A percentile compares a stretch with the other conserved stretches of the same genome.
phyloP scores from a whole-genome alignment of 768 basidiomycete genomes.

The Grammothele lineata region DNA sequence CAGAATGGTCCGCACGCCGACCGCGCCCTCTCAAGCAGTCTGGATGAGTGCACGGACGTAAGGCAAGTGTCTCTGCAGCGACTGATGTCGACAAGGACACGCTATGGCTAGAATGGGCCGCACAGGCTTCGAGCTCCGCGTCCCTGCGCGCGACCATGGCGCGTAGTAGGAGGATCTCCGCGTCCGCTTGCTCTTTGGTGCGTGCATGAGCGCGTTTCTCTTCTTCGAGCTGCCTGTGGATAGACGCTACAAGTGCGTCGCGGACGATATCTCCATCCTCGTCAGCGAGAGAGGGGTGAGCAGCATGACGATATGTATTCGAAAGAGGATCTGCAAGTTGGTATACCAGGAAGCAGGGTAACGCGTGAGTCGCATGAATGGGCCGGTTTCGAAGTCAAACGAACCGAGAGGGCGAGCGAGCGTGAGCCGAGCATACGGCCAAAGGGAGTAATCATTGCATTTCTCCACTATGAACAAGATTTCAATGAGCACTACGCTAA shows the following conservation, averaged over 20 bases:
- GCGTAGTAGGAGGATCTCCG: constrained; percentile 40
- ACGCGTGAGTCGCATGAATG: too few relatives aligned
- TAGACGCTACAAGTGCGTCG: constrained; percentile 33
- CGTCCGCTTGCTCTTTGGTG: constrained; percentile 37
- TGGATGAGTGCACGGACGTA: too few relatives aligned
- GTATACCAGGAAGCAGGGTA: too few relatives aligned
- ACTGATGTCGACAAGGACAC: neutral
- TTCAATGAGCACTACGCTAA: too few relatives aligned
- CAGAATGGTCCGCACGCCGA: too few relatives aligned
- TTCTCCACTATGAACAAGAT: constrained; percentile 35
- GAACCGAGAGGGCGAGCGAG: constrained; percentile 41
- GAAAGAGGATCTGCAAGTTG: too few relatives aligned
- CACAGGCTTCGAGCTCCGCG: constrained; percentile 43
- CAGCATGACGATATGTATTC: too few relatives aligned
- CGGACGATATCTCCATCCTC: constrained; percentile 26
- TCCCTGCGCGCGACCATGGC: constrained; percentile 57
- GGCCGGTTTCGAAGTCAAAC: too few relatives aligned
- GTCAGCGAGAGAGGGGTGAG: constrained; percentile 3
- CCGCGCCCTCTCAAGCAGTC: too few relatives aligned
- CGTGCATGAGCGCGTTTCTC: constrained; percentile 41
- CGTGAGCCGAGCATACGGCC: constrained; percentile 42
- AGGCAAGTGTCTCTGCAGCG: too few relatives aligned
- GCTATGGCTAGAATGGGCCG: constrained; percentile 12
- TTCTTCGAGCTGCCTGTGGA: constrained; percentile 39
- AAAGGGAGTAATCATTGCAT: constrained; percentile 39